phyloP scores from a whole-genome alignment of 495 filamentous ascomycete genomes.

The Penicillium subrubescens region DNA sequence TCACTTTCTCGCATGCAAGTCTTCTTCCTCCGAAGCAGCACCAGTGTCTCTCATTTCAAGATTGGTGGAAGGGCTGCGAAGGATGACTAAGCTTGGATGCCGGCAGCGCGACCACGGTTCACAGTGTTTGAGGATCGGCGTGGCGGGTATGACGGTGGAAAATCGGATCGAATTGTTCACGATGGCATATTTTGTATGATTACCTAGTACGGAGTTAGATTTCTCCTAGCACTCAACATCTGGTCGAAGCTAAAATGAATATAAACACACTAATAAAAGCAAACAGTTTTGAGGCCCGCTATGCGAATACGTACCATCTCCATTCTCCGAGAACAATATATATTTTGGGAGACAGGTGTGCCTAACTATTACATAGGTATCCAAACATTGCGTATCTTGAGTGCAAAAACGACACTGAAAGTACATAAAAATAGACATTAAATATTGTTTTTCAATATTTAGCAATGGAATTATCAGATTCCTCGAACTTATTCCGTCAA shows the following conservation, averaged over 20 bases:
- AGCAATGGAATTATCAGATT: background rate
- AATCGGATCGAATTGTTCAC: background rate
- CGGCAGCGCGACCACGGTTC: background rate
- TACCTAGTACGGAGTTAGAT: too few relatives aligned
- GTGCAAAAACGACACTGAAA: background rate
- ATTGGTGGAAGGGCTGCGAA: background rate
- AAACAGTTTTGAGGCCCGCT: too few relatives aligned
- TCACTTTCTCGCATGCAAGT: background rate
- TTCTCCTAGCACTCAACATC: too few relatives aligned
- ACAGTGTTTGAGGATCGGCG: background rate
- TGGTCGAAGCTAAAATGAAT: too few relatives aligned
- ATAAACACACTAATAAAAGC: too few relatives aligned
- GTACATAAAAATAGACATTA: background rate
- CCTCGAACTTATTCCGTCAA: background rate
- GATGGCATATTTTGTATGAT: too few relatives aligned
- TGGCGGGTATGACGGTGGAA: background rate
- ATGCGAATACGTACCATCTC: too few relatives aligned
- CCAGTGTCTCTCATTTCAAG: background rate
- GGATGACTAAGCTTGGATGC: background rate
- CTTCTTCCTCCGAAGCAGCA: background rate
- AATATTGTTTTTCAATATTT: background rate
- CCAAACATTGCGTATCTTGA: background rate
- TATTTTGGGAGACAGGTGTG: background rate
- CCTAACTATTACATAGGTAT: background rate
- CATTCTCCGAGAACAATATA: background rate